Base-by-base conservation (phyloP, 805 yeast species). In the Teunomyces tritomae region DNA sequence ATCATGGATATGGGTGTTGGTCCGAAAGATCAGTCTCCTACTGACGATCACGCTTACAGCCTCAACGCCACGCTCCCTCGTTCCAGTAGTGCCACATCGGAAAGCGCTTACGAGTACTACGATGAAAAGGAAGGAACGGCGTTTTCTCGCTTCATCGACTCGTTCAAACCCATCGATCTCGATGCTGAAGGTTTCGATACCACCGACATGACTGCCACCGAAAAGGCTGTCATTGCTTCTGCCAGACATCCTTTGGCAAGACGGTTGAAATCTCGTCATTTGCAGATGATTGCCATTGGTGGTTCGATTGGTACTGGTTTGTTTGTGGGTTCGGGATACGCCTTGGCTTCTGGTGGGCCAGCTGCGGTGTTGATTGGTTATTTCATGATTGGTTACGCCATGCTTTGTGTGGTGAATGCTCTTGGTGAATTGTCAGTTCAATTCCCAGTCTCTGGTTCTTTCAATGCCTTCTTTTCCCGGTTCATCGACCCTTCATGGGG, bases 291-390 rank as follows among this genome's bases (percentile, higher is more conserved):
- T 58, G 89, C 95, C 34, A 74, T 89, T 47, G 94, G 94, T 49
- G 90, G 94, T 46, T 85, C 92, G 44, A 84, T 88, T 50, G 96
- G 96, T 59, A 84, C 94, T 5, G 89, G 88, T 57, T 68, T 83
- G 48, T 76, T 77, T 56, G 67, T 73, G 28, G 78, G 79, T 28
- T 63, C 73, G 37, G 82, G 82, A 41, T 67, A 67, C 35, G 71
- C 70, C 2, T 59, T 73, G 49, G 50, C 66, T 20, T 48, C 52
- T 7, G 71, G 71, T 44, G 71, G 71, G 9, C 69, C 71, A 0
- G 67, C 56, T 1, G 55, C 61, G 24, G 56, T 65, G 9, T 52
- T 64, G 33, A 61, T 65, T 46, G 67, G 64, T 2, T 65, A 61
- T 53, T 39, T 54, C 11, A 33, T 65, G 28, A 55, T 62, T 10